These are phyloP conservation scores for Ascochyta koolunga DNA, from an alignment of 2,329 filamentous ascomycete species.

Conservation along the genomic window DNA sequence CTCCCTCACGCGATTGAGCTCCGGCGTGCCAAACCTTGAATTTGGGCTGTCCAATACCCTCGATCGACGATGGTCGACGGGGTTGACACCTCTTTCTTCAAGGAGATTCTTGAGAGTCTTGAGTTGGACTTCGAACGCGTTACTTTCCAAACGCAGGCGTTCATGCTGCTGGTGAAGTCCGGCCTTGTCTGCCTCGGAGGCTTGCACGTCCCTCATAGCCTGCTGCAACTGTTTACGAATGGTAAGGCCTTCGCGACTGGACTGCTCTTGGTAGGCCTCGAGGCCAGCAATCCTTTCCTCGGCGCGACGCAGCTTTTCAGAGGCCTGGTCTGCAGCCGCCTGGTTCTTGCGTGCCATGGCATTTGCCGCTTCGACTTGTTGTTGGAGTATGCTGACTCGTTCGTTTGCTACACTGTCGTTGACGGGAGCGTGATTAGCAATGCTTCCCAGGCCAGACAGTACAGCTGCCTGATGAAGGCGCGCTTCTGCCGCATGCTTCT, in stretches of 20 bases:
- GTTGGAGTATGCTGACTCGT: slow-evolving; percentile 75
- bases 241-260: slow-evolving; percentile 87
- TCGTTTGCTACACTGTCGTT: slow-evolving; percentile 61
- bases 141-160: slow-evolving; percentile 89
- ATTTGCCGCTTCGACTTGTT: slow-evolving; percentile 79
- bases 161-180: slow-evolving; percentile 84
- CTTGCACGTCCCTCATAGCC: slow-evolving; percentile 80
- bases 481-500: slow-evolving; percentile 87
- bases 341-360: slow-evolving; percentile 86
- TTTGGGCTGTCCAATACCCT: slow-evolving; percentile 75
- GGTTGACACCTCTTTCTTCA: slow-evolving; percentile 84
- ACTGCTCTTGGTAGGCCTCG: slow-evolving; percentile 96
- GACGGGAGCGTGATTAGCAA: slow-evolving; percentile 62
- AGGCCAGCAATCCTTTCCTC: slow-evolving; percentile 97
- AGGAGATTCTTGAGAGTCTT: slow-evolving; percentile 92
- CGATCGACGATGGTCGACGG: slow-evolving; percentile 72
- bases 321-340: slow-evolving; percentile 81
- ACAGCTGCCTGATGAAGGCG: slow-evolving; percentile 83
- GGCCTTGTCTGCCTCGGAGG: slow-evolving; percentile 78
- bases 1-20: slow-evolving; percentile 78
- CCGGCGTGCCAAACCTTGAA: slow-evolving; percentile 76
- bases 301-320: slow-evolving; percentile 86
- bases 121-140: slow-evolving; percentile 89
- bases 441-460: slow-evolving; percentile 79
- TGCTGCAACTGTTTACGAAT: slow-evolving; percentile 89